Conservation (phyloP, 257 asterid genomes). For the Hygrophila difformis region DNA sequence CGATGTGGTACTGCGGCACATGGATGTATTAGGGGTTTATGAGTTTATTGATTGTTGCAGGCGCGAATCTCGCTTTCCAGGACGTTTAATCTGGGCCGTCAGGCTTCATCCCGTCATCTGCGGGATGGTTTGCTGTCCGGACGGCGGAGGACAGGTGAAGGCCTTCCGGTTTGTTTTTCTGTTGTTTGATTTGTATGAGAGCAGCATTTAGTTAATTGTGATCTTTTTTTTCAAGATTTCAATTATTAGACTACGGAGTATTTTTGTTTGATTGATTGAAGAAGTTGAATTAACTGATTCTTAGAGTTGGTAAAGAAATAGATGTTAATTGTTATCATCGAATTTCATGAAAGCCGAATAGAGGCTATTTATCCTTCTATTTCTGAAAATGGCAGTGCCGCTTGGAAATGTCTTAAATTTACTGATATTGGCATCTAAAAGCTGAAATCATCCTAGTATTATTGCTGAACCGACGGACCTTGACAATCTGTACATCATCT, state of each 20-base stretch:
- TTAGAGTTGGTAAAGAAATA: too few species aligned
- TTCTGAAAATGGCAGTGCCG: neutral
- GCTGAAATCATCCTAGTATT: neutral
- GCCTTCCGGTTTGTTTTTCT: too few species aligned
- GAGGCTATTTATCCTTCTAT: neutral
- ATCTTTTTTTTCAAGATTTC: neutral
- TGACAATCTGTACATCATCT: slow-evolving; percentile 2
- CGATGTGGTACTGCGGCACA: neutral
- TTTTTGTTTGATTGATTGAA: neutral
- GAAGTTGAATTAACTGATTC: neutral
- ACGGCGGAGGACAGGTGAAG: slow-evolving; percentile 16
- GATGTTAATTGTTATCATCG: too few species aligned
- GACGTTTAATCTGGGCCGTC: slow-evolving; percentile 19
- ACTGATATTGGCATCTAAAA: too few species aligned
- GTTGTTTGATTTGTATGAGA: neutral
- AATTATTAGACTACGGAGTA: neutral
- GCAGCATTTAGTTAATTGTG: neutral
- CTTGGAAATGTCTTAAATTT: too few species aligned
- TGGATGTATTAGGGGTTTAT: neutral
- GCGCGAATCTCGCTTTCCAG: slow-evolving; percentile 22
- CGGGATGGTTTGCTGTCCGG: slow-evolving; percentile 14
- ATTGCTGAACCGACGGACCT: neutral
- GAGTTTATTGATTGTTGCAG: slow-evolving; percentile 1
- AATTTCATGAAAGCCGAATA: neutral
- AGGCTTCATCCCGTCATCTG: slow-evolving; percentile 8